Evolutionary conservation across 257 asterid genomes (phyloP), one percentile per base, ranked within the genome.

Genomic region (Hygrophila difformis): DNA sequence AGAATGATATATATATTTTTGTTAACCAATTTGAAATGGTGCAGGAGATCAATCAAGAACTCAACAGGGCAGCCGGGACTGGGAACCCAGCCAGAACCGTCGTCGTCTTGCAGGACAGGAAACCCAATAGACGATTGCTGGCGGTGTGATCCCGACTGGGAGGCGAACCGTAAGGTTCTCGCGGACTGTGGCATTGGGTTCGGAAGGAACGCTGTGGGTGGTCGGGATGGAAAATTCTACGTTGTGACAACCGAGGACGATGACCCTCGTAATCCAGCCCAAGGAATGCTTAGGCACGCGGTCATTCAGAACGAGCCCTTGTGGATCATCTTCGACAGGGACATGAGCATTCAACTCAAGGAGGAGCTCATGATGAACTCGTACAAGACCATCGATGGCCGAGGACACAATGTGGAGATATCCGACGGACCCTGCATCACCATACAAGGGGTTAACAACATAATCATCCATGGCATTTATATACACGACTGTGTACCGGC

Each of bases 91-190:
- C n/a, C n/a, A n/a, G n/a, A n/a, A n/a, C n/a, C n/a, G n/a, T n/a
- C n/a, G n/a, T n/a, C n/a, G n/a, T n/a, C n/a, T n/a, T 81, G 87
- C 36, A 47, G 72, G 44, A 77, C 71, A 0, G 87, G 86, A 1
- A 82, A 82, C 33, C 86, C 94, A 1, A 73, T 73, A 7, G 89
- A 82, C 41, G 94, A 82, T 17, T 82, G 86, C 56, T 82, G 87
- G 91, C 31, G 76, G 44, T 82, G 86, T 17, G 84, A 75, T 36
- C 71, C 81, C 2, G 70, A 75, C 2, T 82, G 86, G 89, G 94
- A 82, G 56, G 9, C 79, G 12, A 78, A 78, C 56, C 61, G 93
- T 0, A 82, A 73, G 36, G 52, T 68, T 22, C 53, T 78, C 4
- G 86, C 89, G 0, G 89, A 82, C 40, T 82, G 86, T 16, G 79